Base-by-base conservation (phyloP, 2,329 filamentous ascomycete species). In the Pleoardoris graminearum region DNA sequence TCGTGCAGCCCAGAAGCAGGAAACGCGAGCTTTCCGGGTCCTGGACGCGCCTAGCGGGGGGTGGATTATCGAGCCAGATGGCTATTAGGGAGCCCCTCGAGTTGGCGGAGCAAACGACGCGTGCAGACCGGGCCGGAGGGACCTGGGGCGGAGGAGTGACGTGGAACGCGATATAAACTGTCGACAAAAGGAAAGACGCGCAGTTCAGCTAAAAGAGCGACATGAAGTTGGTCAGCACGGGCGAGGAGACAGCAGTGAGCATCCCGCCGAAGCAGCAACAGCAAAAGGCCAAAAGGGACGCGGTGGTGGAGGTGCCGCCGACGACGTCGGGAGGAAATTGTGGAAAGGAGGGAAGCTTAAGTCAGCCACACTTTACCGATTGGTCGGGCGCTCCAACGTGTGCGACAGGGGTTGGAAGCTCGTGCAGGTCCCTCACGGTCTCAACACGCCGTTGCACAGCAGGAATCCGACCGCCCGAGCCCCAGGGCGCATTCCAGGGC, bases 191-290 rank as follows among this genome's bases (percentile, higher is more conserved):
- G 69, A 70, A 71, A 72, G 62, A 54, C 60, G 32, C 51, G 54
- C 45, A 55, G 47, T 51, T 58, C 48, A 61, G 60, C 67, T 71
- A 72, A 71, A 70, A 60, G 70, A 73, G 68, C 61, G 70, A 72
- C 70, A 73, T 73, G 53, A 61, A 59, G 64, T 63, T 56, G 58
- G 57, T 60, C 25, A 59, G 63, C 57, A 63, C 63, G 63, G 66
- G 54, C 59, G 54, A 60, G 59, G 55, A 60, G 63, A 63, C 68
- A 55, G 66, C 58, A 51, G 49, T 27, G 42, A 46, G 36, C 49
- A 51, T 51, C 43, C 49, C 49, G 41, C 30, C 41, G 58, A 55
- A 64, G 65, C 63, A 67, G 62, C 44, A 61, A 48, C 54, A 60
- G 54, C 57, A 58, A 55, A 53, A 56, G 60, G 57, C 47, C 59